A percentile compares a stretch with the other conserved stretches of the same genome.
Evolutionary conservation across 257 asterid genomes (phyloP).

Genomic region (Cruciata laevipes): DNA sequence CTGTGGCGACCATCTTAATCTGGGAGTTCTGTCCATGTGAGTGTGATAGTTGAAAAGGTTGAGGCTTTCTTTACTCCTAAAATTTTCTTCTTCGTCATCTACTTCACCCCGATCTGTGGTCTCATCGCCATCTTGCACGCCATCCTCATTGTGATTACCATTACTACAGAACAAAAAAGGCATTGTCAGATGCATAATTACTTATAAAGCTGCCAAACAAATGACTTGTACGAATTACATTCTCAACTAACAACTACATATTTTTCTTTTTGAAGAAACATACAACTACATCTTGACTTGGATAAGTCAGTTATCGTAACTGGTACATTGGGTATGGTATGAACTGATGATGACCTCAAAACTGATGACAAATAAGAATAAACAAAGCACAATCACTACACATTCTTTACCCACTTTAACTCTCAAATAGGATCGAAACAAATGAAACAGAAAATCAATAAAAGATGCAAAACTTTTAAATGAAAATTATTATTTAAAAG

Average conservation of each 20-base stretch:
- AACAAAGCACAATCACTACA: background rate
- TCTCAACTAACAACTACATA: background rate
- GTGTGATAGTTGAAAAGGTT: conserved; percentile 67
- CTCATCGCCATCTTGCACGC: conserved; percentile 37
- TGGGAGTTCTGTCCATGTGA: conserved; percentile 65
- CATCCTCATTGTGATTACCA: conserved; percentile 30
- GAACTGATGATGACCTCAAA: background rate
- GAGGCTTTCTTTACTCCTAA: conserved; percentile 35
- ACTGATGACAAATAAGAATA: background rate
- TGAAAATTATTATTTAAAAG: background rate
- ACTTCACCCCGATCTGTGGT: conserved; percentile 27
- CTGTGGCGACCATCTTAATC: conserved; percentile 68
- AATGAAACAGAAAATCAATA: background rate
- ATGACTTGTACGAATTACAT: background rate
- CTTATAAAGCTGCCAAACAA: background rate
- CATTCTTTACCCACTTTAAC: background rate
- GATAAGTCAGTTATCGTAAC: background rate
- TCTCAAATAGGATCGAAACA: background rate
- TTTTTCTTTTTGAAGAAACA: no score
- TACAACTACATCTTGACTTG: background rate
- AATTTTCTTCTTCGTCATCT: conserved; percentile 33
- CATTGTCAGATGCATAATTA: conserved; percentile 12
- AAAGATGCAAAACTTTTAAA: background rate
- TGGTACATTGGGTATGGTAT: background rate
- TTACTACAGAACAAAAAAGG: conserved; percentile 35